A percentile compares a stretch with the other conserved stretches of the same genome.
Evolutionary conservation across 1,284 basidiomycete species (phyloP).

Genomic region (Exobasidium rhododendri): DNA sequence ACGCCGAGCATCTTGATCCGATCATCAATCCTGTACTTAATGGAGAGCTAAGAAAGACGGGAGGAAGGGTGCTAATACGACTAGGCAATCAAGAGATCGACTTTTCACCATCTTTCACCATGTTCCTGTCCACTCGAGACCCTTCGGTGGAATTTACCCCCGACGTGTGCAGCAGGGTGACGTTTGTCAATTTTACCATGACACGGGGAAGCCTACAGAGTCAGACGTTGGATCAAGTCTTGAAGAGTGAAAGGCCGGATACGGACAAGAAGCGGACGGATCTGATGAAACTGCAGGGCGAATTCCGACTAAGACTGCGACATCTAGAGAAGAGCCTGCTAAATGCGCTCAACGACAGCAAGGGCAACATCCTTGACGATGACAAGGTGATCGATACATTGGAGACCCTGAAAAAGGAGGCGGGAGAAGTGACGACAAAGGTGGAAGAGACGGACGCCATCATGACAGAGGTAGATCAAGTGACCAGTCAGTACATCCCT

Average conservation of each 20-base stretch:
- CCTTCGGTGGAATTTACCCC: constrained; percentile 96
- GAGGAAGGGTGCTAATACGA: constrained; percentile 94
- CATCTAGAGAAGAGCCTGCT: constrained; percentile 90
- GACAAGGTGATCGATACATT: constrained; percentile 98
- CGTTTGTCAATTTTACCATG: constrained; percentile 99
- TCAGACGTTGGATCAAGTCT: constrained; percentile 92
- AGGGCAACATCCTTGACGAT: constrained; percentile 95
- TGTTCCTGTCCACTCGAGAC: constrained; percentile 97
- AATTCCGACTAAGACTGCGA: constrained; percentile 87
- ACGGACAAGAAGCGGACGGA: constrained; percentile 96
- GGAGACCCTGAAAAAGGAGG: constrained; percentile 94
- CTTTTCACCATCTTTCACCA: constrained; percentile 90
- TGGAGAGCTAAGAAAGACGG: constrained; percentile 80
- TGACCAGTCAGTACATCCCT: constrained; percentile 89
- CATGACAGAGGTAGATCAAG: constrained; percentile 93
- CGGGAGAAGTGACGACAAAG: constrained; percentile 90
- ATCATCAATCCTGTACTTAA: constrained; percentile 97
- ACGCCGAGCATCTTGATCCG: constrained; percentile 96
- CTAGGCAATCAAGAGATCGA: constrained; percentile 99
- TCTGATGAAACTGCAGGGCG: constrained; percentile 96
- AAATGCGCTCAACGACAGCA: constrained; percentile 93
- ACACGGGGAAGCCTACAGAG: constrained; percentile 96
- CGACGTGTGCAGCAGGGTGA: constrained; percentile 96
- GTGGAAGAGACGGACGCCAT: constrained; percentile 96
- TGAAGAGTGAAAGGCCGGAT: constrained; percentile 94